phyloP scores from a whole-genome alignment of 2,329 filamentous ascomycete genomes.

The Celoporthe dispersa region DNA sequence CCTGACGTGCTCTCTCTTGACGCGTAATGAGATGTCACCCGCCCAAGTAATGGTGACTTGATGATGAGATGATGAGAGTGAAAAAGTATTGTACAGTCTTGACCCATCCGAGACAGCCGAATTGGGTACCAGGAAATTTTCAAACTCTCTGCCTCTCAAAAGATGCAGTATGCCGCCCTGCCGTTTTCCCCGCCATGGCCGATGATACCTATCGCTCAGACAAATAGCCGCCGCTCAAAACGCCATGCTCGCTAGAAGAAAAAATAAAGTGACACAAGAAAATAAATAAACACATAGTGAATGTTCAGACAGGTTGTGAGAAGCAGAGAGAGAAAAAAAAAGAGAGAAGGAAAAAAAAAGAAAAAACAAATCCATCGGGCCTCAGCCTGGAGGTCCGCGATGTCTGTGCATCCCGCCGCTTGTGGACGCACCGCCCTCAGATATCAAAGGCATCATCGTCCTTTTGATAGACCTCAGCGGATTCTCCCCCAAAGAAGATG shows the following conservation, averaged over 20 bases:
- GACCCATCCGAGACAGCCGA: background rate
- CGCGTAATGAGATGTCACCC: background rate
- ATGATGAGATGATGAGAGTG: background rate
- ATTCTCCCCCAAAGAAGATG: conserved; percentile 38
- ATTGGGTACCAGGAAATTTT: background rate
- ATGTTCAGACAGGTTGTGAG: conserved; percentile 5
- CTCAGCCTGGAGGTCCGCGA: background rate
- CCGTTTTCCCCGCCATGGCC: background rate
- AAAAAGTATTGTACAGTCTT: background rate
- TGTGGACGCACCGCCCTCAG: too few relatives aligned
- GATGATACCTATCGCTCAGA: conserved; percentile 5
- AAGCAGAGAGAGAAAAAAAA: background rate
- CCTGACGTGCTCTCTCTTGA: background rate
- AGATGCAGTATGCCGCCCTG: background rate
- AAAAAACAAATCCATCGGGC: background rate
- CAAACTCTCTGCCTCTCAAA: background rate
- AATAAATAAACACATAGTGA: background rate
- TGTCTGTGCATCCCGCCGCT: too few relatives aligned
- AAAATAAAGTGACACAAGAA: conserved; percentile 7
- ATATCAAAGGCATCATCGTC: conserved; percentile 38
- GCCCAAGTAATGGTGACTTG: background rate
- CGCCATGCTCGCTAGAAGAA: conserved; percentile 23
- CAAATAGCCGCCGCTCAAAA: conserved; percentile 15
- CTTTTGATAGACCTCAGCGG: conserved; percentile 29
- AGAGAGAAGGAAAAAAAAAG: background rate